Evolutionary conservation across 352 stramenopile species (phyloP).

Genomic region (Phytophthora sp.): DNA sequence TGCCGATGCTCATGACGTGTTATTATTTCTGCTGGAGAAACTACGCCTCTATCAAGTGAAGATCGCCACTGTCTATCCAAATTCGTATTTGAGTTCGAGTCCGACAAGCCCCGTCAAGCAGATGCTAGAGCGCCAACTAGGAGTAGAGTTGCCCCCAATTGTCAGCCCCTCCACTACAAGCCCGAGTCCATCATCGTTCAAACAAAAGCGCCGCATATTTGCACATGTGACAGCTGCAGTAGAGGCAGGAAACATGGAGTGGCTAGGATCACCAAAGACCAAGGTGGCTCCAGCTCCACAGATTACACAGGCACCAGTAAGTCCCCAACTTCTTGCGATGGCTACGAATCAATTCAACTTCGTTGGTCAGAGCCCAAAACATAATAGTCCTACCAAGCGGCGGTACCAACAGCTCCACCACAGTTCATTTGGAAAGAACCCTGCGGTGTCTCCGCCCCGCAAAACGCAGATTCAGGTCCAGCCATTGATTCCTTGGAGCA

Average conservation of each 20-base stretch:
- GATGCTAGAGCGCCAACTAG: slow-evolving; percentile 54
- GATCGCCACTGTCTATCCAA: slow-evolving; percentile 50
- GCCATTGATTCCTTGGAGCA: slow-evolving; percentile 5
- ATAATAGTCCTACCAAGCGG: slow-evolving; percentile 23
- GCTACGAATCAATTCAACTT: slow-evolving; percentile 58
- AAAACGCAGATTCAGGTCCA: slow-evolving; percentile 19
- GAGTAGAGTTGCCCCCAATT: slow-evolving; percentile 65
- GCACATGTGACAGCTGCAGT: slow-evolving; percentile 40
- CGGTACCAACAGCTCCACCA: slow-evolving; percentile 20
- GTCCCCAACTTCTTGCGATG: slow-evolving; percentile 41
- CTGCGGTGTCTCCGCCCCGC: not conserved
- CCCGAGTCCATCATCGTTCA: slow-evolving; percentile 40
- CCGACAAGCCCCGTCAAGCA: slow-evolving; percentile 21
- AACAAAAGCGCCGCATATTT: slow-evolving; percentile 57
- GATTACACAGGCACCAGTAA: slow-evolving; percentile 6
- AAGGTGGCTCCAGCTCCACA: slow-evolving; percentile 5
- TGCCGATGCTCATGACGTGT: slow-evolving; percentile 46
- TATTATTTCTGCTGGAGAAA: slow-evolving; percentile 71
- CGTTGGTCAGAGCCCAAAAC: slow-evolving; percentile 2
- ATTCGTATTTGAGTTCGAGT: not conserved
- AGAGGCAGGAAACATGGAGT: slow-evolving; percentile 19
- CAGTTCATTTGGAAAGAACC: slow-evolving; percentile 6
- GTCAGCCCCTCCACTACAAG: not conserved
- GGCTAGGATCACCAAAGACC: slow-evolving; percentile 2
- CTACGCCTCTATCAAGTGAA: slow-evolving; percentile 66